Evolutionary conservation across 2,329 filamentous ascomycete genomes (phyloP).

Genomic region (Uncinocarpus reesii): DNA sequence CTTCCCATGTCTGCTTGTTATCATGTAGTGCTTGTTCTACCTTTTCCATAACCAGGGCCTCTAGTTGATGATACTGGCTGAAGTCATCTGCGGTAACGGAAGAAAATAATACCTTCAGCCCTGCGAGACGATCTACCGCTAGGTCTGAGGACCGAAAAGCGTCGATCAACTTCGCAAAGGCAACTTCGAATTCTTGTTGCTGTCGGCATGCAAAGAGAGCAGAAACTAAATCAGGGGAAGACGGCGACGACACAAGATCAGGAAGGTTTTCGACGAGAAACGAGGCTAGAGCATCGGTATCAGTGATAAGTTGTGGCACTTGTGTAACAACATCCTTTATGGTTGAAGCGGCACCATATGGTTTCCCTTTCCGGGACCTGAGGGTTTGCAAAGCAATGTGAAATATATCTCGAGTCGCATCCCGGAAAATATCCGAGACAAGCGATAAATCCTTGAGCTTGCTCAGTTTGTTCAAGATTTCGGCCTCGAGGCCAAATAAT

Average conservation of each 20-base stretch:
- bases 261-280: slow-evolving; percentile 50
- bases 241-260: slow-evolving; percentile 56
- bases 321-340: slow-evolving; percentile 45
- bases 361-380: slow-evolving; percentile 50
- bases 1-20: slow-evolving; percentile 30
- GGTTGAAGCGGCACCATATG: slow-evolving; percentile 53
- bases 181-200: slow-evolving; percentile 32
- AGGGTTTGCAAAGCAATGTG: slow-evolving; percentile 42
- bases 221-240: slow-evolving; percentile 55
- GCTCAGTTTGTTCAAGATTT: slow-evolving; percentile 26
- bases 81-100: slow-evolving; percentile 31
- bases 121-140: slow-evolving; percentile 25
- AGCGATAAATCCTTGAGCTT: slow-evolving; percentile 21
- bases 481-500: slow-evolving; percentile 51
- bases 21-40: slow-evolving; percentile 30
- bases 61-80: slow-evolving; percentile 27
- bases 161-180: slow-evolving; percentile 30
- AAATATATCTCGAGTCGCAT: slow-evolving; percentile 33
- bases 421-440: slow-evolving; percentile 29
- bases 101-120: slow-evolving; percentile 33
- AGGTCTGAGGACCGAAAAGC: slow-evolving; percentile 27
- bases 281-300: slow-evolving; percentile 35
- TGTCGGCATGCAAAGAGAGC: slow-evolving; percentile 50
- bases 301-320: slow-evolving; percentile 33
- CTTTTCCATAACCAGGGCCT: slow-evolving; percentile 28